phyloP scores from a whole-genome alignment of 1,139 yeast genomes.

The Wickerhamomyces sp. region DNA sequence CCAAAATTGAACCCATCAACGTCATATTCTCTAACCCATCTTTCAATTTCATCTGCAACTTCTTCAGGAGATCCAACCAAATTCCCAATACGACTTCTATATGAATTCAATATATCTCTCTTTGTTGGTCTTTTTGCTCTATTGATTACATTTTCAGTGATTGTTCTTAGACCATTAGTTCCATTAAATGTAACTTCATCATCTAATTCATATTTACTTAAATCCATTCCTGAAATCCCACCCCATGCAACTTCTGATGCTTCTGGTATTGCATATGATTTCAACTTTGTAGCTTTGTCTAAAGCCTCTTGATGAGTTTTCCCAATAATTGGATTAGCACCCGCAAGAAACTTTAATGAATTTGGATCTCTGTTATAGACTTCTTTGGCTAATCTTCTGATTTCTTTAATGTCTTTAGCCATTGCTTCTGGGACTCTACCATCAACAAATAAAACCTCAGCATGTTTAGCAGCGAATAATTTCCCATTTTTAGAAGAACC shows the following conservation, averaged over 20 bases:
- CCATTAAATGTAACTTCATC: constrained; percentile 30
- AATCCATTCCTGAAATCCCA: constrained; percentile 34
- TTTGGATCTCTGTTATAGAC: constrained; percentile 21
- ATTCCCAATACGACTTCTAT: constrained; percentile 29
- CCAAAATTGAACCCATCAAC: constrained; percentile 33
- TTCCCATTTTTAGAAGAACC: constrained; percentile 39
- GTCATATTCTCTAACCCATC: constrained; percentile 30
- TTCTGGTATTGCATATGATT: constrained; percentile 30
- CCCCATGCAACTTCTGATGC: constrained; percentile 36
- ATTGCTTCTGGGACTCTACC: constrained; percentile 27
- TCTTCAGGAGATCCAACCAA: constrained; percentile 28
- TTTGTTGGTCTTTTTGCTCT: constrained; percentile 23
- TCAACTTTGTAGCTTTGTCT: constrained; percentile 26
- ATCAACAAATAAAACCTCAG: constrained; percentile 36
- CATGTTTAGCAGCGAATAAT: constrained; percentile 38
- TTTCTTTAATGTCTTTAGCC: constrained; percentile 24
- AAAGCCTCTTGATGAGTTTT: constrained; percentile 32
- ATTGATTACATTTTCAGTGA: constrained; percentile 24
- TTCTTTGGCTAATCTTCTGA: constrained; percentile 21
- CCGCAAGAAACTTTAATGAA: constrained; percentile 15
- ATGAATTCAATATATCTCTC: constrained; percentile 23
- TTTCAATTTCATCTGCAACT: constrained; percentile 29
- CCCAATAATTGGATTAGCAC: constrained; percentile 27
- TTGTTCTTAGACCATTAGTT: constrained; percentile 24
- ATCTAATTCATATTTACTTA: constrained; percentile 28